Evolutionary conservation across 163 green algal species (phyloP).

Genomic region (Scenedesmus sp.): DNA sequence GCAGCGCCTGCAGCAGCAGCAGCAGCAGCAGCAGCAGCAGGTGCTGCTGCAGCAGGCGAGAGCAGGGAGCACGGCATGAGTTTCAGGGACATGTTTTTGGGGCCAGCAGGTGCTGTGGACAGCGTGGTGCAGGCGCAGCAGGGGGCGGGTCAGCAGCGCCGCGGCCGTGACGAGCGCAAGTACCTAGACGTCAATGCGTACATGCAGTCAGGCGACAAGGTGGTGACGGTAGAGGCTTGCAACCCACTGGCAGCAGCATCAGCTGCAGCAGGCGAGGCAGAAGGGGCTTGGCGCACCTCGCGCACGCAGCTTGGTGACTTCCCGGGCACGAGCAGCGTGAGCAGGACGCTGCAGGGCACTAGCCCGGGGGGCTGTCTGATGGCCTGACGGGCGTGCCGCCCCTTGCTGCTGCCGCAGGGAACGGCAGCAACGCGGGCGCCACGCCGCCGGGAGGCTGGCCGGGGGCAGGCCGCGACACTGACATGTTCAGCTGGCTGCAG

Average conservation of each 20-base stretch:
- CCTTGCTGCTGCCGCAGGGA: neutral
- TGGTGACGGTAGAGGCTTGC: neutral
- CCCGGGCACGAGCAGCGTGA: neutral
- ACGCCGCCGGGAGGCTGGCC: neutral
- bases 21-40: neutral
- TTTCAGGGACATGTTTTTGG: neutral
- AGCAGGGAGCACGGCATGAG: neutral
- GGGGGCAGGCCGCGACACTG: neutral
- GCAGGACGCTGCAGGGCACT: neutral
- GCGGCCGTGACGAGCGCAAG: neutral
- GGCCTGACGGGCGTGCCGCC: neutral
- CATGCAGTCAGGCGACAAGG: neutral
- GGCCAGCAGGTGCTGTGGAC: neutral
- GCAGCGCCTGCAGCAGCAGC: neutral
- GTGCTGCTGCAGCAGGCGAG: neutral
- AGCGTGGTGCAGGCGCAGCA: neutral
- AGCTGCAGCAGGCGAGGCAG: neutral
- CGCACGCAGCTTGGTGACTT: neutral
- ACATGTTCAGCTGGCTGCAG: slow-evolving; percentile 41
- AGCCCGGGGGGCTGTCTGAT: neutral
- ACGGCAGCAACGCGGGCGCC: neutral
- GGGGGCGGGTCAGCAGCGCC: too few relatives aligned
- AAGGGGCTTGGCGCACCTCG: neutral
- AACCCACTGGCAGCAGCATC: slow-evolving; percentile 3
- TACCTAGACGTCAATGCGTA: slow-evolving; percentile 32